phyloP scores from a whole-genome alignment of 2,329 filamentous ascomycete species.

The Colletotrichum tamarilloi region DNA sequence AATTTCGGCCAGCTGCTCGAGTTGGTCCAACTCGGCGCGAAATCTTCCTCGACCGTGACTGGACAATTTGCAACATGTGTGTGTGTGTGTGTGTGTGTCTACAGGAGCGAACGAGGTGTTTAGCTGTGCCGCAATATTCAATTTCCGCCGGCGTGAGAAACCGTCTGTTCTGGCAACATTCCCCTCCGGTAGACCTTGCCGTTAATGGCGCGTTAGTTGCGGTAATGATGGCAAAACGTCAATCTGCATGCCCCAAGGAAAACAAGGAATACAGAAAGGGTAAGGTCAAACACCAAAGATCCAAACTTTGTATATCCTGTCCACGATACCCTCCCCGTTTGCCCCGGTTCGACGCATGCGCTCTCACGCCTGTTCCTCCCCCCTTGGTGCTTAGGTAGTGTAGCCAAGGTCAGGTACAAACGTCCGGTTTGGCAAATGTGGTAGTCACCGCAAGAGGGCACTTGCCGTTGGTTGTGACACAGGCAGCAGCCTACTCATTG shows the following conservation, averaged over 20 bases:
- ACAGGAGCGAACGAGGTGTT: background rate
- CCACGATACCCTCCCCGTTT: slow-evolving; percentile 8
- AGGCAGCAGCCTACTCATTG: slow-evolving; percentile 3
- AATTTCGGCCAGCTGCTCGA: background rate
- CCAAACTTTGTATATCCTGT: background rate
- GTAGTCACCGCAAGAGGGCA: slow-evolving; percentile 2
- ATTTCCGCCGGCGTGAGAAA: slow-evolving; percentile 2
- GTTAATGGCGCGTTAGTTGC: background rate
- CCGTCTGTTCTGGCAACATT: background rate
- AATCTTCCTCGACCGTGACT: slow-evolving; percentile 4
- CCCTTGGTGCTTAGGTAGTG: background rate
- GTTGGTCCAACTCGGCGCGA: background rate
- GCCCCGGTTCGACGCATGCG: background rate
- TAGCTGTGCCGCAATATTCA: slow-evolving; percentile 24
- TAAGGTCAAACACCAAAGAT: background rate
- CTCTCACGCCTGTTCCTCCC: background rate
- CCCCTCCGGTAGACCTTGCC: background rate
- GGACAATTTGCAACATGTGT: background rate
- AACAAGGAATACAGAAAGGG: background rate
- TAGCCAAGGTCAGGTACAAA: background rate
- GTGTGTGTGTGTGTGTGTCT: background rate
- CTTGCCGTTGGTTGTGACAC: background rate
- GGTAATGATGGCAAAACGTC: slow-evolving; percentile 6
- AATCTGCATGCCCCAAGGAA: background rate
- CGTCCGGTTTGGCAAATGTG: background rate